phyloP scores from a whole-genome alignment of 2,329 filamentous ascomycete genomes.

The Drechslerella dactyloides region DNA sequence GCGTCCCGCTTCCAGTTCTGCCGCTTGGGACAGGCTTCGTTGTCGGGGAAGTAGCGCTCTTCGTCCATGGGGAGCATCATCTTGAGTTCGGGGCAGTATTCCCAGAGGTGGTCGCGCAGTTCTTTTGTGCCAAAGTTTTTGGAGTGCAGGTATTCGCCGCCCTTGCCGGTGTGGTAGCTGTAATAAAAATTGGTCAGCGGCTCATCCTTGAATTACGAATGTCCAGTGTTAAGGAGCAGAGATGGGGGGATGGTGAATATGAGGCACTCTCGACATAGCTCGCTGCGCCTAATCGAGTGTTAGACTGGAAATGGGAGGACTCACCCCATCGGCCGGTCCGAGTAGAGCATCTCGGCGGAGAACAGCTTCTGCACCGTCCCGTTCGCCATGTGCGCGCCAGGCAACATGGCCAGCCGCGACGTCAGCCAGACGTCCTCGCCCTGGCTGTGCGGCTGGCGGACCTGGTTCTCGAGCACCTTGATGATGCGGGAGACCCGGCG shows the following conservation, averaged over 20 bases:
- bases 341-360: conserved; percentile 62
- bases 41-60: conserved; percentile 57
- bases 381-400: conserved; percentile 63
- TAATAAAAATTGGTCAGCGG: conserved; percentile 55
- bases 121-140: conserved; percentile 63
- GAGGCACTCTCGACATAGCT: no score
- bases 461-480: conserved; percentile 63
- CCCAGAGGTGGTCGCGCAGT: conserved; percentile 63
- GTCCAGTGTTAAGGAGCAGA: conserved; percentile 66
- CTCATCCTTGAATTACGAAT: conserved; percentile 63
- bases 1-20: conserved; percentile 61
- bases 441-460: conserved; percentile 59
- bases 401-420: conserved; percentile 63
- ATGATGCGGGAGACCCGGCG: conserved; percentile 64
- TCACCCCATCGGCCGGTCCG: conserved; percentile 66
- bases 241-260: conserved; percentile 54
- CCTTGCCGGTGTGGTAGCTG: conserved; percentile 58
- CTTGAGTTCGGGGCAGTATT: conserved; percentile 67
- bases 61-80: conserved; percentile 66
- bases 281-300: no score
- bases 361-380: conserved; percentile 63
- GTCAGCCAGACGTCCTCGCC: conserved; percentile 67
- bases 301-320: conserved; percentile 11
- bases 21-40: conserved; percentile 62
- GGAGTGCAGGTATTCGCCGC: conserved; percentile 61